Evolutionary conservation across 78 protist species (phyloP).

Genomic region (Speleostelium caveatum): DNA sequence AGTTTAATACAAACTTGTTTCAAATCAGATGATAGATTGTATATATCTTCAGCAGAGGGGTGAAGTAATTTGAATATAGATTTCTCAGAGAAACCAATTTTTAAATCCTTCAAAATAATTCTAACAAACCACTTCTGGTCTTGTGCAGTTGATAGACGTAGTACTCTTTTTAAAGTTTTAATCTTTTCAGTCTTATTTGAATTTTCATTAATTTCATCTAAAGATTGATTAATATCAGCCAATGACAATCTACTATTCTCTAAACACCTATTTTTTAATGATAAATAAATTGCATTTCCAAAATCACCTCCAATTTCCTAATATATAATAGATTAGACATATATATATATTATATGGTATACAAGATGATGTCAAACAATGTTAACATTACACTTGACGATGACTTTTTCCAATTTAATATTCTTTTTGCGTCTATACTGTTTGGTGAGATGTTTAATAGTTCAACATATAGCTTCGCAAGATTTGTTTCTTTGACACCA

Average conservation of each 20-base stretch:
- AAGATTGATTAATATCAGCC: constrained; percentile 66
- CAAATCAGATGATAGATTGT: constrained; percentile 47
- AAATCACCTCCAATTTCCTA: constrained; percentile 80
- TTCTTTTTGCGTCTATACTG: constrained; percentile 75
- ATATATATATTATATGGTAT: neutral
- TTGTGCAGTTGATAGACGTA: constrained; percentile 59
- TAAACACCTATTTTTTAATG: constrained; percentile 76
- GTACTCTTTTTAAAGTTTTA: constrained; percentile 35
- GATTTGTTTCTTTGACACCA: constrained; percentile 83
- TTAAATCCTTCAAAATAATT: constrained; percentile 87
- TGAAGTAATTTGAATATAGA: constrained; percentile 77
- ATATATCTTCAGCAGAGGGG: constrained; percentile 83
- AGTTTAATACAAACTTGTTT: constrained; percentile 43
- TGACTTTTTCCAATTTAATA: constrained; percentile 85
- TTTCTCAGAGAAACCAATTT: constrained; percentile 76
- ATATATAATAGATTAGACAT: neutral
- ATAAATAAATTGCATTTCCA: constrained; percentile 73
- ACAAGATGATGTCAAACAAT: no score
- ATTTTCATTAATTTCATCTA: constrained; percentile 71
- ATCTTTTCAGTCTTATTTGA: constrained; percentile 49
- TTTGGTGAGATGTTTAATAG: constrained; percentile 65
- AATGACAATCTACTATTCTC: constrained; percentile 48
- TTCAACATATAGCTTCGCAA: constrained; percentile 85
- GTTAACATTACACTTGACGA: no score
- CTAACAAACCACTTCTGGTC: constrained; percentile 94